Base-by-base conservation (phyloP, 2,329 filamentous ascomycete species). In the Fusarium nygamai region DNA sequence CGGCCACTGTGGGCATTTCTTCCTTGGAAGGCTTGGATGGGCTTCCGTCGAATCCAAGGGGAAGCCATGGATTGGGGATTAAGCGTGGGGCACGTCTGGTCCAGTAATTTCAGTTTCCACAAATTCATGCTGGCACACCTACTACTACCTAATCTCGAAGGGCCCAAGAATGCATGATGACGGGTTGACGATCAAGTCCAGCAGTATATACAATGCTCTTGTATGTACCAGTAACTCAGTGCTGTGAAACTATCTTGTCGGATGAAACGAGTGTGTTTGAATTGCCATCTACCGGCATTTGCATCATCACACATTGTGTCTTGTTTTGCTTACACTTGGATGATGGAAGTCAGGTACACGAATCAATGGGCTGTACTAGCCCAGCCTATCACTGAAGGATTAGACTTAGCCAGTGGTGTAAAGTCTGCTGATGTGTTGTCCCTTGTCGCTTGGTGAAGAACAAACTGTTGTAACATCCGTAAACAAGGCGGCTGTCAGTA, bases 21-120 rank as follows among this genome's bases (percentile, higher is more conserved):
- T 72, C 69, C 69, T 72, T 72, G 61, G 39, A 71, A 71, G 57
- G 57, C 69, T 58, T 72, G 66, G 31, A 67, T 62, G 62, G 57
- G 43, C 56, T 59, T 48, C 47, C 66, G 43, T 67, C 39, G 58
- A 68, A 47, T 64, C 54, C 61, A 63, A 58, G 62, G 70, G 68
- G 57, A 61, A 61, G 57, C 71, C 73, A 64, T 73, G 76, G 67
- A 60, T 70, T 70, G 60, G 66, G 67, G 66, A 76, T 78, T 72
- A 69, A 67, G 47, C 73, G 76, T 78, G 76, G 75, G 74, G 75
- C 76, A 44, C 50, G 61, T 62, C 63, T 65, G 65, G 38, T 78
- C 75, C 76, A 75, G 68, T 78, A 77, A 78, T 78, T 76, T 78
- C 54, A 59, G 59, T 54, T 54, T 61, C 70, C 69, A 66, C 50